A percentile compares a stretch with the other conserved stretches of the same genome.
Conservation (phyloP, 2,329 filamentous ascomycete species). For the Trichoderma harzianum region DNA sequence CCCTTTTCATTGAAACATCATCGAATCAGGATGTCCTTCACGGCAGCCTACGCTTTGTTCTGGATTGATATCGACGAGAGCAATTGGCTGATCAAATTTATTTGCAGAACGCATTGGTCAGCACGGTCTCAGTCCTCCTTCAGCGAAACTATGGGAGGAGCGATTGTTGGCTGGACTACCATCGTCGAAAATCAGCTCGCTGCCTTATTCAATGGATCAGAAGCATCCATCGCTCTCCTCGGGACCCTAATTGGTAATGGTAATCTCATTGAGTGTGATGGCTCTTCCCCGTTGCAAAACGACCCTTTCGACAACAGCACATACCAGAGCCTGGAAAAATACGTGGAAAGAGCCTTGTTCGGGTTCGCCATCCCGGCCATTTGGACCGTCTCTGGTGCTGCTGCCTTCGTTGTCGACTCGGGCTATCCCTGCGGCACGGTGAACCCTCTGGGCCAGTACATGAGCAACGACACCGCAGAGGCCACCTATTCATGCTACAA, state of each 20-base stretch:
- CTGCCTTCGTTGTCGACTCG: constrained; percentile 35
- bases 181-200: constrained; percentile 18
- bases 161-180: constrained; percentile 28
- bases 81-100: not conserved
- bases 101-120: constrained; percentile 22
- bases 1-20: not conserved
- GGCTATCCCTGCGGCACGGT: constrained; percentile 26
- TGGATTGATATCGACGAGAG: not conserved
- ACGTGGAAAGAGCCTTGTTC: constrained; percentile 28
- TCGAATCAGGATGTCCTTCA: not conserved
- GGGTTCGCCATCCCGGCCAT: constrained; percentile 32
- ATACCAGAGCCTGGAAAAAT: not conserved
- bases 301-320: not conserved
- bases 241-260: constrained; percentile 28
- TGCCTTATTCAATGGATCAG: constrained; percentile 26
- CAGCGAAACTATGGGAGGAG: constrained; percentile 28
- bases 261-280: constrained; percentile 26
- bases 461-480: constrained; percentile 24
- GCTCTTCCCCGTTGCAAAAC: not conserved
- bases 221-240: constrained; percentile 25
- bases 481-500: constrained; percentile 28
- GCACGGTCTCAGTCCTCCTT: constrained; percentile 26
- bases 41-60: not conserved
- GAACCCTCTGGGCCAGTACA: constrained; percentile 24
- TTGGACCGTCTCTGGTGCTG: constrained; percentile 28